Evolutionary conservation across 345 rosid species (phyloP), one percentile per base, ranked within the genome.

Genomic region (Ricinus communis): DNA sequence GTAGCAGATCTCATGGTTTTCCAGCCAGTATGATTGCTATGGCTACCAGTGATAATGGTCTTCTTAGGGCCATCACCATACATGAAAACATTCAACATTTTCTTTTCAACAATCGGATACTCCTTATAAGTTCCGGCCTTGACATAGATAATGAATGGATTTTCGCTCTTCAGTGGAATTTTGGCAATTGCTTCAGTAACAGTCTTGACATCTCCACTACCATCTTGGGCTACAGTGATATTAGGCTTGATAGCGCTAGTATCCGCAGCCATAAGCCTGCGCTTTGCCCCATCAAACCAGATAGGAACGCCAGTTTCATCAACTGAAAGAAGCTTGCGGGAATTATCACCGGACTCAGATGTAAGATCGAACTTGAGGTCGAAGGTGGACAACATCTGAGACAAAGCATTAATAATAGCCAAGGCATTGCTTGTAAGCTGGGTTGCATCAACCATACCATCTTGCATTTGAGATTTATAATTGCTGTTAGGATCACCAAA

Each of bases 391-490:
- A 65, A 11, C 19, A 65, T 28, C 6, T 65, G 15, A 0, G 56
- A 8, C 12, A 65, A 27, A 1, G 56, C 56, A 30, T 65, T 49
- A 16, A 90, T 53, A 61, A 86, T 86, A 8, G 85, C 82, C 18
- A 92, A 81, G n/a, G 88, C 90, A 31, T 87, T 89, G 57, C 87
- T 63, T 0, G 88, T 82, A 49, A 79, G 67, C 12, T 54, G 33
- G 38, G 77, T 66, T 36, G 82, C 84, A 28, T 65, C 69, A 4
- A 65, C 27, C 69, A 65, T 65, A 18, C 69, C 69, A 19, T 65
- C 43, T 65, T 65, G 18, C 69, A 65, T 47, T 19, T 49, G 16
- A 7, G 27, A 2, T 65, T 36, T 47, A 14, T 65, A 65, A 10
- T 65, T 30, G 40, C 43, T 65, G 16, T 70, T 66, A 2, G 45